These are phyloP conservation scores for Penicillium sp. DNA, from an alignment of 2,329 filamentous ascomycete species.

Conservation along the genomic window DNA sequence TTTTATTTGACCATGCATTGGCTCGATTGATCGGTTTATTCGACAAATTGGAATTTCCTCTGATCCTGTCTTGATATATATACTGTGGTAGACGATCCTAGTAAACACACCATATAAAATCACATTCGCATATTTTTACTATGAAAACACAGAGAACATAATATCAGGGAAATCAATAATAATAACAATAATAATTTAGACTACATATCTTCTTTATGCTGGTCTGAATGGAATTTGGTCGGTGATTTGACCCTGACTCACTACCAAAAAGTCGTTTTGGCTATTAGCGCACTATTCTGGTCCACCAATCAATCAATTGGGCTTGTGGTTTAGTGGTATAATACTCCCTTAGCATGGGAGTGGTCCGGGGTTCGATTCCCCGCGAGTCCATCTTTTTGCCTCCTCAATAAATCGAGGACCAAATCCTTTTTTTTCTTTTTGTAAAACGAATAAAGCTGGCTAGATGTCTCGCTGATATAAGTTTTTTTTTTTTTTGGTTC, in stretches of 20 bases:
- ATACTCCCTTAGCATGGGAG: slow-evolving; percentile 51
- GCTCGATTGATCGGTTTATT: neutral
- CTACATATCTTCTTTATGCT: neutral
- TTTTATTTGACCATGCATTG: too few relatives aligned
- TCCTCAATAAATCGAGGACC: neutral
- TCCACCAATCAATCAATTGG: slow-evolving; percentile 14
- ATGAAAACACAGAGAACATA: neutral
- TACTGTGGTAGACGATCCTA: neutral
- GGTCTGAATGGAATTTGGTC: neutral
- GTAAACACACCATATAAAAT: too few relatives aligned
- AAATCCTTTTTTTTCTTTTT: neutral
- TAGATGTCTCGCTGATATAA: too few relatives aligned
- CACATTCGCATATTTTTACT: too few relatives aligned
- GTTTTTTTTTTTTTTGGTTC: too few relatives aligned
- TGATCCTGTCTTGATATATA: neutral
- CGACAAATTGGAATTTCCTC: neutral
- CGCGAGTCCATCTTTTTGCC: slow-evolving; percentile 39
- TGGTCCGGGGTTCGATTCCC: slow-evolving; percentile 53
- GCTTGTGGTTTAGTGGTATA: slow-evolving; percentile 51
- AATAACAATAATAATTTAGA: too few relatives aligned
- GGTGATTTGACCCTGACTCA: neutral
- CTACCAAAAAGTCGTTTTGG: neutral
- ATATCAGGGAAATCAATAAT: neutral
- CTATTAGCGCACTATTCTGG: neutral
- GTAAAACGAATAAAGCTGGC: neutral